Base-by-base conservation (phyloP, 2,329 filamentous ascomycete genomes). In the Bipolaris zeicola region DNA sequence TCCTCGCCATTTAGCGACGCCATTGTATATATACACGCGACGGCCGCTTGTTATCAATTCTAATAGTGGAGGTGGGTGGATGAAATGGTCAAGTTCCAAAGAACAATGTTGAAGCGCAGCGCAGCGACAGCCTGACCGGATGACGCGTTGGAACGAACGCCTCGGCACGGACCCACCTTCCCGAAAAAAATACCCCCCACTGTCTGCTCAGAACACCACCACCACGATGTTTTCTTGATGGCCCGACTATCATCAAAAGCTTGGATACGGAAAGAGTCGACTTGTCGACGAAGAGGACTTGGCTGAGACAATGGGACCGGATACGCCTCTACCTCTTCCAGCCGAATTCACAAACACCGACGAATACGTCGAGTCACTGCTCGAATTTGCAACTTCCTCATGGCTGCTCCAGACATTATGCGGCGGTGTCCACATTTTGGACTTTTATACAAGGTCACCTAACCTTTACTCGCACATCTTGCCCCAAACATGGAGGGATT, bases 371-470 rank as follows among this genome's bases (percentile, higher is more conserved):
- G 82, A 90, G 24, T 87, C 87, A 16, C 84, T 98, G 11, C 82
- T 98, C 24, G 74, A 86, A 18, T 96, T 98, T 68, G 85, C 88
- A 1, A 87, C 87, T 5, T 87, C 86, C 2, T 90, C 89, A 43
- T 85, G 88, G 51, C 81, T 92, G 1, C 92, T 97, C 66, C 89
- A 91, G 63, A 91, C 91, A 24, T 83, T 99, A n/a, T 96, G 92
- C 72, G 95, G 95, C 51, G 93, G 94, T n/a, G 91, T 98, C 0
- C 95, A 99, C 72, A 93, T 99, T 61, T 83, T 98, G 54, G 95
- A 99, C 75, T 98, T 99, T 77, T 92, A 97, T 78, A 97, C 92
- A 2, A 86, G 87, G 39, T 86, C 92, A 45, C 91, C 92, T 5
- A 89, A 92, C 61, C 83, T 97, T 0, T 99, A 96, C 74, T 85